Percentiles rank a stretch among this genome's conserved stretches.
Evolutionary conservation across 495 filamentous ascomycete genomes (phyloP).

Genomic region (Lepraria neglecta): DNA sequence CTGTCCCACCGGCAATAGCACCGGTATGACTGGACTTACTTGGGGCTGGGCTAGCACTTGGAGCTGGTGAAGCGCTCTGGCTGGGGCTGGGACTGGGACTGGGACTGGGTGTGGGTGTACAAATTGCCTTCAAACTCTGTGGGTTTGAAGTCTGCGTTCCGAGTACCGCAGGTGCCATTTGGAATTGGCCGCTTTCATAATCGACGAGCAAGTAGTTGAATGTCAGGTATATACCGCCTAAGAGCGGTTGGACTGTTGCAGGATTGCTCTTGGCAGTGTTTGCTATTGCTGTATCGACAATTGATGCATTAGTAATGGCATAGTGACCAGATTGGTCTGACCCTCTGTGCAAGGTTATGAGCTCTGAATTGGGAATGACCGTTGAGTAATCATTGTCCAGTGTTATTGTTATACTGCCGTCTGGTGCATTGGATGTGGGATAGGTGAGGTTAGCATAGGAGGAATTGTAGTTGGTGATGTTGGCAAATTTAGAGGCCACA

Average conservation of each 20-base stretch:
- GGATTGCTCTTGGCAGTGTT: neutral
- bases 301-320: neutral
- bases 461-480: neutral
- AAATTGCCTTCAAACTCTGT: neutral
- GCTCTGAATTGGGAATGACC: neutral
- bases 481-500: slow-evolving; percentile 12
- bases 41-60: neutral
- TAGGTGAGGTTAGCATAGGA: neutral
- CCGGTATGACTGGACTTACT: neutral
- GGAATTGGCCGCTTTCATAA: slow-evolving; percentile 10
- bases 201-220: slow-evolving; percentile 15
- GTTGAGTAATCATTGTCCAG: neutral
- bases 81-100: neutral
- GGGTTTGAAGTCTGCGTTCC: neutral
- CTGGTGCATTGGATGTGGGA: neutral
- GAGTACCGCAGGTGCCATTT: slow-evolving; percentile 9
- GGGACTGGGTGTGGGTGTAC: neutral
- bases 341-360: neutral
- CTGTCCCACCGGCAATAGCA: neutral
- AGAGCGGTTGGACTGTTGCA: slow-evolving; percentile 4
- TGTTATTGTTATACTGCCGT: slow-evolving; percentile 5
- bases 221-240: slow-evolving; percentile 12
- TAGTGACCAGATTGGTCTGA: neutral
- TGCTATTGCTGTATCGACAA: slow-evolving; percentile 3
- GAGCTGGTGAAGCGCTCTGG: no score